Conservation (phyloP, 1,284 basidiomycete species). For the Flammula alnicola region DNA sequence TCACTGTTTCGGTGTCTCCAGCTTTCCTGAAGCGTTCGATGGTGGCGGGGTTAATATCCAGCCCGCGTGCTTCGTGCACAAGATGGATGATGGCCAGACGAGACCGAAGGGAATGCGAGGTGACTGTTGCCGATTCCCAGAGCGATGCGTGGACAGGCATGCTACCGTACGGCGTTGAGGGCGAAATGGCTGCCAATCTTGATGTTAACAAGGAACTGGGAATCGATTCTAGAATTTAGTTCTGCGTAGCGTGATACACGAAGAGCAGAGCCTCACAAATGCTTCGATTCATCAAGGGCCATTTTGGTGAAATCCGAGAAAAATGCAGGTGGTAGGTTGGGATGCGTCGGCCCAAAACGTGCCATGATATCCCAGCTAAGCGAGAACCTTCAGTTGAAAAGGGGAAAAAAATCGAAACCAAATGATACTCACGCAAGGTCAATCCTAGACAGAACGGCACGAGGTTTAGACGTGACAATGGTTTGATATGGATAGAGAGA, state of each 20-base stretch:
- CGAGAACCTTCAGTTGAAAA: neutral
- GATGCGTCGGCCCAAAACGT: constrained; percentile 68
- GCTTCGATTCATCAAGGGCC: constrained; percentile 87
- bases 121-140: constrained; percentile 83
- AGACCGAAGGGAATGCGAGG: constrained; percentile 72
- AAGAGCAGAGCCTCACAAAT: constrained; percentile 48
- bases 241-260: neutral
- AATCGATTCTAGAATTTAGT: neutral
- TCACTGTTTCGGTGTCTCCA: constrained; percentile 74
- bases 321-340: constrained; percentile 71
- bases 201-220: constrained; percentile 57
- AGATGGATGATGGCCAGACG: constrained; percentile 89
- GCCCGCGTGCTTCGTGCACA: constrained; percentile 86
- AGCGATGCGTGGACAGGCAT: constrained; percentile 78
- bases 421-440: constrained; percentile 66
- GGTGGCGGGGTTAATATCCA: constrained; percentile 87
- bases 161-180: constrained; percentile 76
- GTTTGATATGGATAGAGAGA: constrained; percentile 26
- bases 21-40: constrained; percentile 78
- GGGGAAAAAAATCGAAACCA: neutral
- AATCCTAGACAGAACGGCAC: constrained; percentile 48
- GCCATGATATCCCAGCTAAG: constrained; percentile 84
- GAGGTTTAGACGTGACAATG: neutral
- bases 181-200: constrained; percentile 65
- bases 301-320: constrained; percentile 82